These are phyloP conservation scores for Cercophora samala DNA, from an alignment of 495 filamentous ascomycete species.

Conservation along the genomic window DNA sequence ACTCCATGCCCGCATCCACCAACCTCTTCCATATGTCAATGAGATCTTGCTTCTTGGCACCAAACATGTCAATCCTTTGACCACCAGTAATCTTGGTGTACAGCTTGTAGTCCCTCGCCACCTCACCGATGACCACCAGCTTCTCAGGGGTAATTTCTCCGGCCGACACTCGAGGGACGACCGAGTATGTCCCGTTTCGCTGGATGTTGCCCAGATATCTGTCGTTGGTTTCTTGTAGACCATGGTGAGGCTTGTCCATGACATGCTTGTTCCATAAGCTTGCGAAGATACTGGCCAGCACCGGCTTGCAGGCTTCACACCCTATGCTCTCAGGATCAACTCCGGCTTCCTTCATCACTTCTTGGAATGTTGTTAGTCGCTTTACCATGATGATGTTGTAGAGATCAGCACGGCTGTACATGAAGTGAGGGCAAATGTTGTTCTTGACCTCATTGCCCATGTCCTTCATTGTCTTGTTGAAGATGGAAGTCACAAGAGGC, in stretches of 20 bases:
- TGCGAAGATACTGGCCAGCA: conserved; percentile 79
- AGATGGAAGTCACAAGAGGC: conserved; percentile 87
- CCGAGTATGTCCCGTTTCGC: conserved; percentile 88
- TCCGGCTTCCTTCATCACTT: conserved; percentile 81
- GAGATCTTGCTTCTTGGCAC: conserved; percentile 88
- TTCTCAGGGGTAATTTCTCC: conserved; percentile 93
- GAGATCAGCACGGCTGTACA: conserved; percentile 80
- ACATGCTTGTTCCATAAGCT: conserved; percentile 84
- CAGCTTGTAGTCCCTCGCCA: conserved; percentile 83
- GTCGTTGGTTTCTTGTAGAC: conserved; percentile 93
- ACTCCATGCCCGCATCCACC: conserved; percentile 90
- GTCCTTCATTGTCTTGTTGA: conserved; percentile 85
- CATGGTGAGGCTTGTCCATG: conserved; percentile 70
- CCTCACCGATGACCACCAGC: conserved; percentile 80
- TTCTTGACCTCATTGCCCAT: conserved; percentile 93
- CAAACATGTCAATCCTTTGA: conserved; percentile 95
- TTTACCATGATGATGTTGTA: conserved; percentile 89
- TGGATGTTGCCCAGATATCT: conserved; percentile 92
- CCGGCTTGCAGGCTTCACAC: conserved; percentile 90
- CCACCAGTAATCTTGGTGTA: conserved; percentile 97
- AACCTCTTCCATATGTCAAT: conserved; percentile 84
- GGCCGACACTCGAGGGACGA: conserved; percentile 79
- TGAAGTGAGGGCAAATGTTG: conserved; percentile 82
- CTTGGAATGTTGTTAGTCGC: conserved; percentile 66
- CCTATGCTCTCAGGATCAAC: conserved; percentile 72